phyloP scores from a whole-genome alignment of 1,139 yeast species.

The Suzukiozyma palmioleophila region DNA sequence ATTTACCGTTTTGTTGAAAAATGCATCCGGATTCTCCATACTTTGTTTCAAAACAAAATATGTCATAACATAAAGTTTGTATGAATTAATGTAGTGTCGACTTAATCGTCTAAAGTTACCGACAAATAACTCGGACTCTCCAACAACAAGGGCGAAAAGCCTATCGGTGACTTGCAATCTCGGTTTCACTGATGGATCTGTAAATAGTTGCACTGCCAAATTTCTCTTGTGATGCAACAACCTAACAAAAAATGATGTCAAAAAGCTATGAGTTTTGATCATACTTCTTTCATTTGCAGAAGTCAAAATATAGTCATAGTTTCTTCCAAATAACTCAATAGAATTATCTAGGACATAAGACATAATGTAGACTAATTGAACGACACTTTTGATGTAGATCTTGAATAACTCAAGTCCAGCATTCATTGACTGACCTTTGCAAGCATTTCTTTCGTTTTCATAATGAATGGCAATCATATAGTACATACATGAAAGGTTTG shows the following conservation, averaged over 20 bases:
- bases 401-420: conserved; percentile 45
- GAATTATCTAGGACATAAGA: conserved; percentile 43
- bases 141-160: conserved; percentile 31
- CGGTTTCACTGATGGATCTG: conserved; percentile 18
- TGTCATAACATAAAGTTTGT: conserved; percentile 40
- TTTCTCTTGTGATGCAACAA: conserved; percentile 38
- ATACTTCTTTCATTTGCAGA: conserved; percentile 38
- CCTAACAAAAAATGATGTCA: conserved; percentile 39
- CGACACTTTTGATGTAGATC: conserved; percentile 39
- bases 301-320: conserved; percentile 37
- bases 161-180: conserved; percentile 33
- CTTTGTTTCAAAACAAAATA: conserved; percentile 41
- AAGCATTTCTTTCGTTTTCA: conserved; percentile 30
- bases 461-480: conserved; percentile 42
- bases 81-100: conserved; percentile 36
- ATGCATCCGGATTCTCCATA: conserved; percentile 37
- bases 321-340: conserved; percentile 39
- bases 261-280: conserved; percentile 41
- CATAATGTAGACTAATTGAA: conserved; percentile 44
- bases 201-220: conserved; percentile 21
- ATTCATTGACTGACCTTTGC: conserved; percentile 29
- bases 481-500: conserved; percentile 42
- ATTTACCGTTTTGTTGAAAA: conserved; percentile 29
- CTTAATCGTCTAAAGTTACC: conserved; percentile 41
- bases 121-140: conserved; percentile 43